Evolutionary conservation across 2,329 filamentous ascomycete species (phyloP), one percentile per base, ranked within the genome.

Genomic region (Apiospora koreana): DNA sequence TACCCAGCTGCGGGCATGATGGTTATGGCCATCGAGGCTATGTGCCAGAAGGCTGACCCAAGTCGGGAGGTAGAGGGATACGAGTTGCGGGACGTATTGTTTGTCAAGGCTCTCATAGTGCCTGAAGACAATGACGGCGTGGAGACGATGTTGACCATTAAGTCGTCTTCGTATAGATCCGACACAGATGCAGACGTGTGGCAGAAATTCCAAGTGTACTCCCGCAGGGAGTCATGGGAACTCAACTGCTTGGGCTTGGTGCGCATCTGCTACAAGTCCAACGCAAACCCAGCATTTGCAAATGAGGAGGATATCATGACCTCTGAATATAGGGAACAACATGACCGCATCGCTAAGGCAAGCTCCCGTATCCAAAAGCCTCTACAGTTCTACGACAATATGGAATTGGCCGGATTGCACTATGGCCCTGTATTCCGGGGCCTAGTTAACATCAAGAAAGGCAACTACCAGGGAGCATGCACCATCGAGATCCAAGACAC

Each of bases 1-100:
- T 88, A 86, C 66, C 86, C 86, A 2, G 86, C 84, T 2, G 81
- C 86, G 1, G 86, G 86, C 1, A 84, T 86, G 79, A 74, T 85
- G 1, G 76, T 79, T 23, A 87, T 87, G 85, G 84, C 81, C 0
- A 73, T 87, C 1, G 84, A 67, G 21, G 65, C 42, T 12, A n/a
- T n/a, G 41, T 7, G 10, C 42, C 16, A 28, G 42, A 68, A 73
- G 12, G 9, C 25, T 10, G 46, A 28, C 9, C 46, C 18, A 45
- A 45, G 3, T 46, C 43, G 18, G n/a, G 43, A 46, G 43, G 21
- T 46, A n/a, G 18, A 46, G 18, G 43, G 43, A n/a, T 46, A 46
- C 18, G 43, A 46, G 43, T 18, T 46, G 18, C 43, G 43, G 43
- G 43, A n/a, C 43, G 18, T n/a, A 6, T 2, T 46, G 4, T 21